Conservation (phyloP, 768 basidiomycete species). For the Porphyrellus cyaneotinctus region DNA sequence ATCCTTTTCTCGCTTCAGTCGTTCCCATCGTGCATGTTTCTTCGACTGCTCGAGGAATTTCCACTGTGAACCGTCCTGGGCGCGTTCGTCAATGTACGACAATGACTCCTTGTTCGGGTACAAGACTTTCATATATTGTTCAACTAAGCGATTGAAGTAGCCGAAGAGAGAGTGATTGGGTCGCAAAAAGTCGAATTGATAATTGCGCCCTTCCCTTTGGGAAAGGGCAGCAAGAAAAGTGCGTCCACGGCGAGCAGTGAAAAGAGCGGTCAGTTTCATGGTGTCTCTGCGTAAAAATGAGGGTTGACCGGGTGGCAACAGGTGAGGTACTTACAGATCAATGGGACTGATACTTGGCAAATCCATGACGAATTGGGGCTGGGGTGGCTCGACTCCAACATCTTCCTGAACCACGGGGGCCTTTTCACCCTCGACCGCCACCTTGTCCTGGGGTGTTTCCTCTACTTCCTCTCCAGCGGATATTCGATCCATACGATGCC, state of each 20-base stretch:
- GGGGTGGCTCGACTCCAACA: slow-evolving; percentile 70
- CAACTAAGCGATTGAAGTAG: slow-evolving; percentile 95
- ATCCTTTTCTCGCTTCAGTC: slow-evolving; percentile 75
- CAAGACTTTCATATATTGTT: slow-evolving; percentile 90
- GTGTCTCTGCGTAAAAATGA: slow-evolving; percentile 60
- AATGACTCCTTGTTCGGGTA: slow-evolving; percentile 75
- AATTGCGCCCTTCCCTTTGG: slow-evolving; percentile 86
- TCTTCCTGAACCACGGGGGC: slow-evolving; percentile 45
- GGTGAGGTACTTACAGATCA: slow-evolving; percentile 72
- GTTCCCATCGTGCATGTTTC: slow-evolving; percentile 87
- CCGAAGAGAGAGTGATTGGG: slow-evolving; percentile 95
- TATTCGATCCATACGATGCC: slow-evolving; percentile 83
- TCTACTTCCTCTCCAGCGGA: slow-evolving; percentile 70
- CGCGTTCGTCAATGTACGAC: slow-evolving; percentile 65
- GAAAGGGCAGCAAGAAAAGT: slow-evolving; percentile 83
- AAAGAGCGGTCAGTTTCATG: slow-evolving; percentile 93
- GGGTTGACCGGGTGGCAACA: neutral
- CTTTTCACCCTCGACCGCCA: slow-evolving; percentile 32
- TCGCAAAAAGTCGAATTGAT: slow-evolving; percentile 95
- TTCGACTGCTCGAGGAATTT: slow-evolving; percentile 70
- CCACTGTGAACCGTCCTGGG: slow-evolving; percentile 67
- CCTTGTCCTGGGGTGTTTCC: slow-evolving; percentile 47
- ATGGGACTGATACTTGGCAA: slow-evolving; percentile 83
- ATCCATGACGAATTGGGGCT: slow-evolving; percentile 78
- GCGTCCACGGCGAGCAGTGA: slow-evolving; percentile 88